These are phyloP conservation scores for Candida smagusa DNA, from an alignment of 1,139 yeast species.

Conservation along the genomic window DNA sequence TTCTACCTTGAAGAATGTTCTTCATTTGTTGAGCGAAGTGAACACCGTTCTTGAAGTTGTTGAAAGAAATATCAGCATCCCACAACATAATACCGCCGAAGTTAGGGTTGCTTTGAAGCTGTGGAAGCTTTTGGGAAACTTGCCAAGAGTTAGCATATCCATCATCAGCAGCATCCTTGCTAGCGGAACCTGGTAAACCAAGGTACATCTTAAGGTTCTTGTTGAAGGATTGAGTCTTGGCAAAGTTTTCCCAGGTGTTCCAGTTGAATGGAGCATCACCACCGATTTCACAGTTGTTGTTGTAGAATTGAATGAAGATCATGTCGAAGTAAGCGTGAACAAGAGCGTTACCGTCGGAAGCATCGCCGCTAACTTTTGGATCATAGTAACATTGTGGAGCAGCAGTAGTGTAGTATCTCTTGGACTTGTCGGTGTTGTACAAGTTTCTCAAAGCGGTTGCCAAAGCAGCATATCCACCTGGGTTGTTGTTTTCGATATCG, in stretches of 20 bases:
- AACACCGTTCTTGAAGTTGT: conserved; percentile 2
- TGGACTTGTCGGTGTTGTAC: conserved; percentile 9
- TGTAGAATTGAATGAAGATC: conserved; percentile 20
- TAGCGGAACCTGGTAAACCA: conserved; percentile 16
- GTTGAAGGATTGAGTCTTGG: conserved; percentile 12
- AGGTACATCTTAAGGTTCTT: conserved; percentile 14
- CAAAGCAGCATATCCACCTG: conserved; percentile 12
- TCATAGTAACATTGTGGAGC: conserved; percentile 17
- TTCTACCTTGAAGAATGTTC: not conserved
- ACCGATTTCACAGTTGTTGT: conserved; percentile 15
- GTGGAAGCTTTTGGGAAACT: conserved; percentile 12
- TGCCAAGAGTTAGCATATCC: conserved; percentile 17
- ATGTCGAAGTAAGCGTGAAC: conserved; percentile 12
- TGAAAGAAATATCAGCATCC: conserved; percentile 22
- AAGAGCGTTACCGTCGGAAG: conserved; percentile 13
- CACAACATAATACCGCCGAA: conserved; percentile 27
- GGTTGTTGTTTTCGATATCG: conserved; percentile 14
- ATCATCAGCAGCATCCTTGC: conserved; percentile 4
- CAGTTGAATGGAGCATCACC: conserved; percentile 15
- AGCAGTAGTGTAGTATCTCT: conserved; percentile 14
- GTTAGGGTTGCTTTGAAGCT: conserved; percentile 8
- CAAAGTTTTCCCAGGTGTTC: conserved; percentile 14
- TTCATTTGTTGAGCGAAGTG: conserved; percentile 1
- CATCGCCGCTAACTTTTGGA: conserved; percentile 13
- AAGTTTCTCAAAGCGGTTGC: conserved; percentile 11